Evolutionary conservation across 1,284 basidiomycete genomes (phyloP).

Genomic region (Blastosporella zonata): DNA sequence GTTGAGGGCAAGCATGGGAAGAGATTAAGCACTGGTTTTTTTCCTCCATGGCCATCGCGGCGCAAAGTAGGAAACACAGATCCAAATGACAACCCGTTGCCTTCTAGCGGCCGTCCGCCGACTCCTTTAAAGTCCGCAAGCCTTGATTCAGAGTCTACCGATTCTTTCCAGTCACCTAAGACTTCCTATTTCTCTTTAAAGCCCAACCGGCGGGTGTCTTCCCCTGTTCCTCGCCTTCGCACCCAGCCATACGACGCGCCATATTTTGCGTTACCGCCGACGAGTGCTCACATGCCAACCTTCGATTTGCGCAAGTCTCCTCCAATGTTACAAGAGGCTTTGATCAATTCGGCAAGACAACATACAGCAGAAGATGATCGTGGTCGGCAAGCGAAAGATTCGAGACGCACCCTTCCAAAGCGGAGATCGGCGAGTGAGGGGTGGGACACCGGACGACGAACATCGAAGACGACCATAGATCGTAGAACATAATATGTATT

Average conservation of each 20-base stretch:
- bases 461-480: slow-evolving; percentile 7
- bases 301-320: slow-evolving; percentile 10
- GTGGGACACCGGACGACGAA: slow-evolving; percentile 11
- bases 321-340: slow-evolving; percentile 7
- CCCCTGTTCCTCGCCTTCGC: slow-evolving; percentile 31
- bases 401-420: slow-evolving; percentile 9
- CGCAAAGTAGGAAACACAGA: slow-evolving; percentile 20
- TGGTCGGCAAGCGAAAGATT: slow-evolving; percentile 4
- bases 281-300: slow-evolving; percentile 19
- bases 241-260: slow-evolving; percentile 41
- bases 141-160: slow-evolving; percentile 3
- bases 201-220: slow-evolving; percentile 26
- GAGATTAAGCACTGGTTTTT: slow-evolving; percentile 24
- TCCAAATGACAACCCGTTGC: background rate
- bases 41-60: slow-evolving; percentile 23
- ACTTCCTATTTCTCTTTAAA: slow-evolving; percentile 26
- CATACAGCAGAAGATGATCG: slow-evolving; percentile 3
- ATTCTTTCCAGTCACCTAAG: slow-evolving; percentile 19
- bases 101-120: slow-evolving; percentile 14
- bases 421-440: slow-evolving; percentile 21
- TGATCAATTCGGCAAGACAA: slow-evolving; percentile 5
- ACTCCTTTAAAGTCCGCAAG: slow-evolving; percentile 4
- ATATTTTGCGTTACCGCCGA: slow-evolving; percentile 39
- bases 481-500: slow-evolving; percentile 5
- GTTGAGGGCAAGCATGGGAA: slow-evolving; percentile 17